Evolutionary conservation across 176 grass and related monocot genomes (phyloP).

Genomic region (Triticum monococcum): DNA sequence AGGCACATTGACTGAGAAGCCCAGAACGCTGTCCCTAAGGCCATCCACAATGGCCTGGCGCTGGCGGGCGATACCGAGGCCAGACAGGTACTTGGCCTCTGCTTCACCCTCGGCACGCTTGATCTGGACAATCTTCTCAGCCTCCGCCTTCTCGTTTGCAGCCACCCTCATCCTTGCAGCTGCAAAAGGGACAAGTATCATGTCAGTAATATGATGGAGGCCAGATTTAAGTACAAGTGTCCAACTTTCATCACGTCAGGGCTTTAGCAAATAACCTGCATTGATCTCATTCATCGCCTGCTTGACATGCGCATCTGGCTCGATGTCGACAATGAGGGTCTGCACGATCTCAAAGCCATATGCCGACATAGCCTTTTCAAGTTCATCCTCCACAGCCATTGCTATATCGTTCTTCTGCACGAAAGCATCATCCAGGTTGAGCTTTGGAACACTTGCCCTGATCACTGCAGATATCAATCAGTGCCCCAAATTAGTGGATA

Average conservation of each 20-base stretch:
- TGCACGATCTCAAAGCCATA: conserved; percentile 65
- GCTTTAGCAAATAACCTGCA: conserved; percentile 39
- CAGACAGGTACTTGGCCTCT: conserved; percentile 74
- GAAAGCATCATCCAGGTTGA: conserved; percentile 66
- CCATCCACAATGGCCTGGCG: conserved; percentile 82
- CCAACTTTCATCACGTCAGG: not conserved
- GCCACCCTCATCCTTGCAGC: conserved; percentile 76
- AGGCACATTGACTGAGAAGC: conserved; percentile 70
- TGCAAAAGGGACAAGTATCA: conserved; percentile 22
- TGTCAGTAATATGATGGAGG: not conserved
- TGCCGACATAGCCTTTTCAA: conserved; percentile 78
- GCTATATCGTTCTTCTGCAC: conserved; percentile 90
- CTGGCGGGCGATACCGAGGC: conserved; percentile 75
- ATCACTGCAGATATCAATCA: conserved; percentile 50
- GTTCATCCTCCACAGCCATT: conserved; percentile 71
- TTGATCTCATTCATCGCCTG: conserved; percentile 90
- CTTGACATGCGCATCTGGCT: conserved; percentile 78
- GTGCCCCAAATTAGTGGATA: not conserved
- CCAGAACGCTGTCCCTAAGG: conserved; percentile 74
- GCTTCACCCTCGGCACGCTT: conserved; percentile 82
- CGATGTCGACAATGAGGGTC: conserved; percentile 73
- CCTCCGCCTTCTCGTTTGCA: conserved; percentile 84
- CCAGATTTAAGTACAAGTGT: not conserved
- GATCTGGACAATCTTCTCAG: conserved; percentile 91
- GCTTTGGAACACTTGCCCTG: conserved; percentile 74